These are phyloP conservation scores for Pseudopediastrum boryanum DNA, from an alignment of 139 green algal species.

Conservation along the genomic window DNA sequence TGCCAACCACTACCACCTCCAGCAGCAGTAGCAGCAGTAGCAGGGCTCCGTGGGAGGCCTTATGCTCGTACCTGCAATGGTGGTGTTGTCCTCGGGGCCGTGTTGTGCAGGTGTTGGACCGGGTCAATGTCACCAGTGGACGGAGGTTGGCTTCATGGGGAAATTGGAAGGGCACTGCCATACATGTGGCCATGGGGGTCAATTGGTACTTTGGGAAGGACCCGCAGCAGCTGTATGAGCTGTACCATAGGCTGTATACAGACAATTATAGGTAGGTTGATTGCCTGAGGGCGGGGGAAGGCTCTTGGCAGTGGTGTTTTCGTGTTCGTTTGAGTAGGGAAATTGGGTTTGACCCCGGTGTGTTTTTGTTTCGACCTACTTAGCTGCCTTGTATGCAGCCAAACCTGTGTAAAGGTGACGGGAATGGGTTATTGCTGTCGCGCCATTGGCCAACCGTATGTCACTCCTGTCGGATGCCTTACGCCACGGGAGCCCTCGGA, in stretches of 20 bases:
- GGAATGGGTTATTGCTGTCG: too few relatives aligned
- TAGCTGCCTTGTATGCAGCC: too few relatives aligned
- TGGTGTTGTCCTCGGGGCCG: background rate
- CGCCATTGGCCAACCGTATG: too few relatives aligned
- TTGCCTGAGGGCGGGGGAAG: too few relatives aligned
- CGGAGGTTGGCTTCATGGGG: slow-evolving; percentile 68
- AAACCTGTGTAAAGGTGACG: too few relatives aligned
- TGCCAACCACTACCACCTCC: background rate
- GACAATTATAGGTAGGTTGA: slow-evolving; percentile 51
- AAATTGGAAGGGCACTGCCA: slow-evolving; percentile 46
- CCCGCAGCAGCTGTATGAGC: slow-evolving; percentile 48
- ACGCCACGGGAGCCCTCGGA: too few relatives aligned
- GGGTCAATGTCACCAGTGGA: slow-evolving; percentile 60
- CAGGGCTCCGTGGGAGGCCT: background rate
- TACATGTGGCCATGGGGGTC: slow-evolving; percentile 59
- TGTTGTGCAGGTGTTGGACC: slow-evolving; percentile 45
- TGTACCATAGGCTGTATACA: slow-evolving; percentile 69
- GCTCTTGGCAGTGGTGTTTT: too few relatives aligned
- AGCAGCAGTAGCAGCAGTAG: background rate
- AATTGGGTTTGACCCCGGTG: too few relatives aligned
- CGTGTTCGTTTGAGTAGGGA: too few relatives aligned
- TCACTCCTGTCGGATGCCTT: too few relatives aligned
- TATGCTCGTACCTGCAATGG: background rate
- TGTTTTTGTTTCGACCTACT: too few relatives aligned
- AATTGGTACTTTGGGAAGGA: slow-evolving; percentile 57